Conservation (phyloP, 1,284 basidiomycete species). For the Ustilago bromivora region DNA sequence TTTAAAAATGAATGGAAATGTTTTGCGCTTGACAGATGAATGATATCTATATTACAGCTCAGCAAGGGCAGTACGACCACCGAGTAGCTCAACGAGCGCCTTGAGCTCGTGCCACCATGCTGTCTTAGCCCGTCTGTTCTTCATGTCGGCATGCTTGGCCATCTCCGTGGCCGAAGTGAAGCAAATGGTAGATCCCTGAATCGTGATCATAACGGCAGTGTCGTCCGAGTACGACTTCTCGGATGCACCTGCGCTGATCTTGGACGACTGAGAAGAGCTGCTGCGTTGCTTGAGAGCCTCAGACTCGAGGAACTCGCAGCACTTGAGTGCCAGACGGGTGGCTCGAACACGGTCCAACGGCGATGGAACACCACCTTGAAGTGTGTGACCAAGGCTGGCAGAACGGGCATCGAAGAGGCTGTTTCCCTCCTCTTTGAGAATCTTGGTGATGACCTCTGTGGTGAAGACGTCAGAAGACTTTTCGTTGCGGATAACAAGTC, state of each 20-base stretch:
- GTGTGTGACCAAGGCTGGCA: conserved; percentile 92
- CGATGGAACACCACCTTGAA: conserved; percentile 94
- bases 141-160: conserved; percentile 87
- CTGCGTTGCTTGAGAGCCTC: conserved; percentile 74
- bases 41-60: conserved; percentile 24
- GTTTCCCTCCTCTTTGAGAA: conserved; percentile 92
- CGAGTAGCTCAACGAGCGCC: conserved; percentile 60
- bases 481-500: conserved; percentile 87
- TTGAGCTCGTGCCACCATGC: conserved; percentile 79
- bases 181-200: conserved; percentile 82
- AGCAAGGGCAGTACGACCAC: conserved; percentile 51
- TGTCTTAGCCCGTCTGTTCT: conserved; percentile 82
- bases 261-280: conserved; percentile 38
- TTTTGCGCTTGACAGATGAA: neutral
- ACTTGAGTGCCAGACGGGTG: conserved; percentile 87
- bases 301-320: conserved; percentile 92
- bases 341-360: conserved; percentile 93
- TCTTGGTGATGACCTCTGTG: conserved; percentile 90
- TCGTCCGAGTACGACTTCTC: conserved; percentile 70
- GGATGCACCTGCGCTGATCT: conserved; percentile 70
- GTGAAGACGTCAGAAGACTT: conserved; percentile 87
- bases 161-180: conserved; percentile 89
- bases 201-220: conserved; percentile 89
- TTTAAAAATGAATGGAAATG: neutral
- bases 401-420: conserved; percentile 92